Conservation (phyloP, 345 rosid genomes). For the Garcia nutans region DNA sequence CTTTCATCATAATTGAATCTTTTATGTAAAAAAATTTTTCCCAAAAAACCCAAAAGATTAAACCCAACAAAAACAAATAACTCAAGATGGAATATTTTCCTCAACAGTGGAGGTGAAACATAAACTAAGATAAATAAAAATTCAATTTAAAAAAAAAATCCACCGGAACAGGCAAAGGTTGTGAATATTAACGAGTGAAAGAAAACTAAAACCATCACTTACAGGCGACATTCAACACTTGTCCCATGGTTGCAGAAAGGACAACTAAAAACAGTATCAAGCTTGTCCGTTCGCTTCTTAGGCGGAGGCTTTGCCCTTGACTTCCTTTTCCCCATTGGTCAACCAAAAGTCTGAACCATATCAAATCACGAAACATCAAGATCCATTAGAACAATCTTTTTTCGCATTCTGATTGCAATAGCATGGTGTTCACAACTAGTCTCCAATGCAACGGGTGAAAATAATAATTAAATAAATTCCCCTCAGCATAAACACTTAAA, state of each 20-base stretch:
- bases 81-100: neutral
- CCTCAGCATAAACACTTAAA: neutral
- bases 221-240: conserved; percentile 85
- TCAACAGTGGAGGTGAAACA: neutral
- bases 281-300: conserved; percentile 89
- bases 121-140: neutral
- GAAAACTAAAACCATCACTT: conserved; percentile 20
- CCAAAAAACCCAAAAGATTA: neutral
- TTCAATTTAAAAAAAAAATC: neutral
- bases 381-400: neutral
- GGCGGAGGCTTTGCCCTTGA: conserved; percentile 95
- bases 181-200: neutral
- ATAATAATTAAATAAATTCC: no score
- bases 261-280: conserved; percentile 89
- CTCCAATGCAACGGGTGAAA: neutral
- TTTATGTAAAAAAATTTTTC: no score
- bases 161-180: neutral
- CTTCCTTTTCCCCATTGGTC: conserved; percentile 90
- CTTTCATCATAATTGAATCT: neutral
- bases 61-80: neutral
- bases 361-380: neutral
- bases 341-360: conserved; percentile 1
- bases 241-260: conserved; percentile 97
- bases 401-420: neutral
- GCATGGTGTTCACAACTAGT: neutral